Conservation (phyloP, 1,139 yeast genomes). For the Yamadazyma pseudoaaseri region DNA sequence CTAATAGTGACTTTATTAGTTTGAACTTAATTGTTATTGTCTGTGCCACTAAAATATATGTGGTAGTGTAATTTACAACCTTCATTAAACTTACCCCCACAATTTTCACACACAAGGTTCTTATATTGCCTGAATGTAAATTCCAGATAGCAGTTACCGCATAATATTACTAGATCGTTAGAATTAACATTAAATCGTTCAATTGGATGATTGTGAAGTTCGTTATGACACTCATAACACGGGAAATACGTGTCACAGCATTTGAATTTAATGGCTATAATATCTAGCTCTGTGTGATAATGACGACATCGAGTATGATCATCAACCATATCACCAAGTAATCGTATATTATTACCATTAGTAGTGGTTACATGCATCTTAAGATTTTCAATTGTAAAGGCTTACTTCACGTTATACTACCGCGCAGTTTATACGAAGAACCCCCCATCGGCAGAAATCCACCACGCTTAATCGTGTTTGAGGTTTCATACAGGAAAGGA, state of each 20-base stretch:
- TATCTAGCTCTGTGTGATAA: slow-evolving; percentile 33
- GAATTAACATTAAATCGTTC: slow-evolving; percentile 7
- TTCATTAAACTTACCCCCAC: slow-evolving; percentile 35
- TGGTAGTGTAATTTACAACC: slow-evolving; percentile 37
- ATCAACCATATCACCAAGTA: slow-evolving; percentile 22
- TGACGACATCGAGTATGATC: slow-evolving; percentile 38
- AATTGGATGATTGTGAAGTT: slow-evolving; percentile 21
- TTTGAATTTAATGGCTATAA: slow-evolving; percentile 42
- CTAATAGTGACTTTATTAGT: no score
- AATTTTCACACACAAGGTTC: slow-evolving; percentile 21
- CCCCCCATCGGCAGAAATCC: background rate
- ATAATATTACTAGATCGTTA: slow-evolving; percentile 26
- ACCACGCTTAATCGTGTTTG: background rate
- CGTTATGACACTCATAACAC: slow-evolving; percentile 40
- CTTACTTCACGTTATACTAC: no score
- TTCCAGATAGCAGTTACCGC: slow-evolving; percentile 36
- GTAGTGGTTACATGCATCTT: slow-evolving; percentile 1
- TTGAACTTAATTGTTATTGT: no score
- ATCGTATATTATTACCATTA: slow-evolving; percentile 6
- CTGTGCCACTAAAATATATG: slow-evolving; percentile 35
- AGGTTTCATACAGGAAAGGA: background rate
- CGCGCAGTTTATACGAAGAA: no score
- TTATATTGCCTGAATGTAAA: slow-evolving; percentile 30
- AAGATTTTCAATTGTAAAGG: no score
- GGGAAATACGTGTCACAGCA: slow-evolving; percentile 41